Evolutionary conservation across 441 rosid species (phyloP).

Genomic region (Daphne laureola): DNA sequence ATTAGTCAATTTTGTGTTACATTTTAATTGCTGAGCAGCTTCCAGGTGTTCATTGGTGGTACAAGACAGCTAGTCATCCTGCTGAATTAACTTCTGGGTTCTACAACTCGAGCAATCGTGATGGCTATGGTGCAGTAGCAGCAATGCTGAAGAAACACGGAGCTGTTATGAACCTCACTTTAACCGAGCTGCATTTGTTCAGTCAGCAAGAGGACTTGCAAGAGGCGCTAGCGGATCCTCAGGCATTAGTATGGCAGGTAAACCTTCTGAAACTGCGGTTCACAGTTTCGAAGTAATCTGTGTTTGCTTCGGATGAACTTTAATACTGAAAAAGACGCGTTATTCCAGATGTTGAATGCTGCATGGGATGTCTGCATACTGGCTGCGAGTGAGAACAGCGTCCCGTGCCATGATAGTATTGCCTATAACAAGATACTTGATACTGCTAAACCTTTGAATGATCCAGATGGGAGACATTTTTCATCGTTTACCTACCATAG

Average conservation of each 20-base stretch:
- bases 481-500: slow-evolving; percentile 73
- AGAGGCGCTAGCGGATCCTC: slow-evolving; percentile 58
- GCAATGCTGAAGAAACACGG: slow-evolving; percentile 70
- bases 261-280: slow-evolving; percentile 3
- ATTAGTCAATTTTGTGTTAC: slow-evolving; percentile 14
- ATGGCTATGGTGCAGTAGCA: slow-evolving; percentile 77
- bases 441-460: slow-evolving; percentile 56
- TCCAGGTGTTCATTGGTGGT: slow-evolving; percentile 95
- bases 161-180: slow-evolving; percentile 58
- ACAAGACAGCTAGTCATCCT: slow-evolving; percentile 94
- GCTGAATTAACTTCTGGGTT: slow-evolving; percentile 92
- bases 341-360: slow-evolving; percentile 75
- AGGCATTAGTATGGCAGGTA: slow-evolving; percentile 90
- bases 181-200: slow-evolving; percentile 40
- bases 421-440: slow-evolving; percentile 76
- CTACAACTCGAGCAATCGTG: slow-evolving; percentile 87
- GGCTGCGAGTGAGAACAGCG: slow-evolving; percentile 60
- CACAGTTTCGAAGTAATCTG: slow-evolving; percentile 10
- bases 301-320: background rate
- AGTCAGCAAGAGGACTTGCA: slow-evolving; percentile 57
- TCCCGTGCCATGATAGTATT: slow-evolving; percentile 66
- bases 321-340: background rate
- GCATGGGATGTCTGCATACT: slow-evolving; percentile 75
- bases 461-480: slow-evolving; percentile 79
- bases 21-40: slow-evolving; percentile 63